phyloP scores from a whole-genome alignment of 305 asterid species.

The Stenogyne calaminthoides region DNA sequence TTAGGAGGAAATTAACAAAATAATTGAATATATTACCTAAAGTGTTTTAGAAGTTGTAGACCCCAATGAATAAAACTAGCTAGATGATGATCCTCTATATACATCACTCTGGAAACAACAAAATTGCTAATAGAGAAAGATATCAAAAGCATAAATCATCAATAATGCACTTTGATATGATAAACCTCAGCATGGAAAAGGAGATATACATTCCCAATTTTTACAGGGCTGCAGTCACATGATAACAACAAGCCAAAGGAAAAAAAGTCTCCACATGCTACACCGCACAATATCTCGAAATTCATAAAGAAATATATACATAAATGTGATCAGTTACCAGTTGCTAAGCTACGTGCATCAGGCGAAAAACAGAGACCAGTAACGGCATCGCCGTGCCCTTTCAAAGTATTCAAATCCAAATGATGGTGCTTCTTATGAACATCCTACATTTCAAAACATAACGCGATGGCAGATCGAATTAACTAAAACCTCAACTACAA shows the following conservation, averaged over 20 bases:
- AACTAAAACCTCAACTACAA: slow-evolving; percentile 15
- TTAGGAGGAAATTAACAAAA: neutral
- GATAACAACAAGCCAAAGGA: neutral
- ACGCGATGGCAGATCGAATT: slow-evolving; percentile 26
- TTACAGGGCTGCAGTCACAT: neutral
- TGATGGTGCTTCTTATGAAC: slow-evolving; percentile 82
- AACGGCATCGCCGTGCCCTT: slow-evolving; percentile 97
- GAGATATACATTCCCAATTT: neutral
- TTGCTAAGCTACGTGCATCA: slow-evolving; percentile 81
- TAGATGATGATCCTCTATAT: neutral
- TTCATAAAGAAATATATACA: neutral
- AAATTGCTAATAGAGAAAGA: slow-evolving; percentile 4
- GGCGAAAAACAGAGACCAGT: slow-evolving; percentile 81
- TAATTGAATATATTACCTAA: neutral
- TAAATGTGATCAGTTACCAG: slow-evolving; percentile 50
- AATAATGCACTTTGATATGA: neutral
- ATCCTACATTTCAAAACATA: slow-evolving; percentile 57
- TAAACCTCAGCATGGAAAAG: slow-evolving; percentile 7
- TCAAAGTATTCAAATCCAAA: slow-evolving; percentile 95
- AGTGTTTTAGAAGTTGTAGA: neutral
- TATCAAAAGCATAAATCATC: slow-evolving; percentile 6
- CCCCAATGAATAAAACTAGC: slow-evolving; percentile 4
- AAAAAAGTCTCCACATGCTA: neutral
- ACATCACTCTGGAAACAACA: neutral
- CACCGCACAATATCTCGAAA: neutral